These are phyloP conservation scores for Lachnellula hyalina DNA, from an alignment of 2,329 filamentous ascomycete species.

Conservation along the genomic window DNA sequence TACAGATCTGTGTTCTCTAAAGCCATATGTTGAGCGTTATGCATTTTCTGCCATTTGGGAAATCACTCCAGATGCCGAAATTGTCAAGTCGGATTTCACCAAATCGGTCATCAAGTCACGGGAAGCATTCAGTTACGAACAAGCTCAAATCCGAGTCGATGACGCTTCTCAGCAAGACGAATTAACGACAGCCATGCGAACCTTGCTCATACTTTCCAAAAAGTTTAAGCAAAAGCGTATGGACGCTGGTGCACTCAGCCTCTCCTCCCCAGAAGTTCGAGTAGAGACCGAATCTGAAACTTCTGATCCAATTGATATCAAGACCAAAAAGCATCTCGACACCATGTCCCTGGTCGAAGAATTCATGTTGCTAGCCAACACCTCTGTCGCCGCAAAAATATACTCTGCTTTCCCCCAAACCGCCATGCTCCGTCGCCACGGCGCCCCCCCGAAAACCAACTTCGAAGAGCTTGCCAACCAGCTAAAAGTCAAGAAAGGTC, in stretches of 20 bases:
- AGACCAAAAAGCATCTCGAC: slow-evolving; percentile 88
- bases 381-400: slow-evolving; percentile 84
- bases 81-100: slow-evolving; percentile 81
- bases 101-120: slow-evolving; percentile 97
- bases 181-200: slow-evolving; percentile 83
- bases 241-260: slow-evolving; percentile 89
- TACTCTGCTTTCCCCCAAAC: slow-evolving; percentile 92
- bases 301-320: slow-evolving; percentile 90
- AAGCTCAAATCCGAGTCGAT: slow-evolving; percentile 90
- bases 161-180: slow-evolving; percentile 83
- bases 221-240: slow-evolving; percentile 92
- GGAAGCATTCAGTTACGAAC: slow-evolving; percentile 96
- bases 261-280: slow-evolving; percentile 96
- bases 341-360: slow-evolving; percentile 98
- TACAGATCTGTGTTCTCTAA: slow-evolving; percentile 92
- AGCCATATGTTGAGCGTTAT: slow-evolving; percentile 93
- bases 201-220: slow-evolving; percentile 81
- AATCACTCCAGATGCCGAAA: slow-evolving; percentile 75
- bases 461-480: slow-evolving; percentile 93
- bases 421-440: slow-evolving; percentile 87
- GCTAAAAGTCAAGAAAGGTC: slow-evolving; percentile 76
- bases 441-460: slow-evolving; percentile 86
- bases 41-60: slow-evolving; percentile 89
- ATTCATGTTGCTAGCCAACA: slow-evolving; percentile 98
- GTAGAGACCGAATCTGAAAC: slow-evolving; percentile 94